Base-by-base conservation (phyloP, 2,329 filamentous ascomycete species). In the Zalaria sp. region DNA sequence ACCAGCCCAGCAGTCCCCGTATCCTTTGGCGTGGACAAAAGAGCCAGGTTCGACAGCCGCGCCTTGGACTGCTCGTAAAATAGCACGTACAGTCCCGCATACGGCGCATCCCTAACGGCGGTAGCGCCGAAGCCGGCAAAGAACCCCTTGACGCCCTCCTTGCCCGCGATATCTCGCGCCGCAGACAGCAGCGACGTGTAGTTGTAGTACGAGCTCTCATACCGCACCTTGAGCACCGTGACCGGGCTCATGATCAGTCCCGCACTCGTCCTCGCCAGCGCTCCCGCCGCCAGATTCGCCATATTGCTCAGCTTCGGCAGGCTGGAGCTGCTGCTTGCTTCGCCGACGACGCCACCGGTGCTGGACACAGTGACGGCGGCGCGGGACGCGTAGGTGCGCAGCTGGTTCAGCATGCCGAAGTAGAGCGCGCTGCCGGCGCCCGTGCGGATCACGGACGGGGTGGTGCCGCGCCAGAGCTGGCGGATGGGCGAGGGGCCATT, bases 61-160 rank as follows among this genome's bases (percentile, higher is more conserved):
- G 69, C 73, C 63, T 93, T 93, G 43, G 78, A 71, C 55, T 84
- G 75, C 64, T 98, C 91, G 62, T 98, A 98, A 52, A 94, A 83
- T 5, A 95, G 67, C 1, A 98, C 86, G 56, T 98, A 98, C 10
- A 95, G 69, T 0, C 91, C 91, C 0, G 91, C 91, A 58, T 96
- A 96, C 0, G 91, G 91, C n/a, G 88, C 91, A 61, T 98, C 91
- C 37, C 91, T 75, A 27, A 93, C 76, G 1, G 91, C 86, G 0
- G 91, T 98, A 1, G 89, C 91, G 35, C 91, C 91, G 55, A 93
- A 94, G 1, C 91, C 91, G 0, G 83, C 77, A 55, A 96, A 96
- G 62, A 98, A 93, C 0, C 89, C 91, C 27, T 80, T 75, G 3
- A 83, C 43, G 0, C 91, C 88, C 51, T 89, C 80, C 0, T 68